Conservation (phyloP, 768 basidiomycete species). For the Hypsizygus marmoreus region DNA sequence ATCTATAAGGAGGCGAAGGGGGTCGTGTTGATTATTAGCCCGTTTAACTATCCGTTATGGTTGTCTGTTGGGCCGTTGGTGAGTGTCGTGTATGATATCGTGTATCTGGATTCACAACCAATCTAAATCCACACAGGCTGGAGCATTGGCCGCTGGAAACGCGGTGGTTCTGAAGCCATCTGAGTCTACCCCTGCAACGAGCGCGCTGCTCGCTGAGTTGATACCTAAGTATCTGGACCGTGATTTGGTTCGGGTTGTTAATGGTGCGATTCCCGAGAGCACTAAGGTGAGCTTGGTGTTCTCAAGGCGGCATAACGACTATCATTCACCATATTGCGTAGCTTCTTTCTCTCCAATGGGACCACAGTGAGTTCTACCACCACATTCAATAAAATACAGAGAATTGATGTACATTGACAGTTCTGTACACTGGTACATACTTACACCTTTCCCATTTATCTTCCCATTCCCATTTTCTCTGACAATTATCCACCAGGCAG, state of each 20-base stretch:
- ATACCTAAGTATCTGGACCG: conserved; percentile 76
- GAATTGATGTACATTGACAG: conserved; percentile 27
- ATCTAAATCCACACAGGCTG: too few species aligned
- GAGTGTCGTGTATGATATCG: conserved; percentile 18
- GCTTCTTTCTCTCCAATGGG: conserved; percentile 76
- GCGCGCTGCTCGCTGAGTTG: conserved; percentile 63
- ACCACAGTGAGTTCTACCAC: conserved; percentile 50
- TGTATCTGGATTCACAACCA: too few species aligned
- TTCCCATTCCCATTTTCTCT: too few species aligned
- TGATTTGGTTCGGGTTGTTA: conserved; percentile 63
- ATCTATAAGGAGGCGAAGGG: conserved; percentile 81
- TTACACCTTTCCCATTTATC: background rate
- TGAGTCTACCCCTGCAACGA: conserved; percentile 60
- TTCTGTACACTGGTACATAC: conserved; percentile 64
- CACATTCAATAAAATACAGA: too few species aligned
- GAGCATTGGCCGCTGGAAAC: conserved; percentile 81
- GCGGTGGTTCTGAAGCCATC: conserved; percentile 76
- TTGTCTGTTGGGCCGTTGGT: conserved; percentile 61
- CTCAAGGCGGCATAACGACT: conserved; percentile 1
- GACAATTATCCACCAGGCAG: conserved; percentile 43
- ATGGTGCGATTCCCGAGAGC: conserved; percentile 67
- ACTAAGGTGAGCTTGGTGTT: conserved; percentile 41
- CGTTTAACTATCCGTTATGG: conserved; percentile 78
- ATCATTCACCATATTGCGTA: conserved; percentile 22
- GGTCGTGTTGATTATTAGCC: conserved; percentile 65